Conservation (phyloP, 1,284 basidiomycete species). For the Irpex sp. region DNA sequence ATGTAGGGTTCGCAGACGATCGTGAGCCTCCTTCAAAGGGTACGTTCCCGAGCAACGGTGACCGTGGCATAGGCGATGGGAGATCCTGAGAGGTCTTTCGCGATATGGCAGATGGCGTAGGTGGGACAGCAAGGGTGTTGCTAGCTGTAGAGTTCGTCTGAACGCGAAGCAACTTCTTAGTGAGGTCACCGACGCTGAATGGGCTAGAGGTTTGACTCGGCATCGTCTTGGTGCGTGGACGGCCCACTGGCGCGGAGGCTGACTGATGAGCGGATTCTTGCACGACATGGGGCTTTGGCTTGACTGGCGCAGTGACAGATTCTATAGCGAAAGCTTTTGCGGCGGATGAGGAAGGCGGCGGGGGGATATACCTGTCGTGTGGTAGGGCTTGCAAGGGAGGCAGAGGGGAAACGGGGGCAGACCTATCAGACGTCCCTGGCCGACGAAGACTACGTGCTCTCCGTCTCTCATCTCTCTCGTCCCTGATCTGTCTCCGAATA, state of each 20-base stretch:
- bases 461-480: conserved; percentile 59
- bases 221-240: conserved; percentile 45
- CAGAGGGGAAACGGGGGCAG: not conserved
- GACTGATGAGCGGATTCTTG: conserved; percentile 28
- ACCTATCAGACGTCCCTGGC: conserved; percentile 3
- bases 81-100: conserved; percentile 12
- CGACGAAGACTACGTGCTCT: conserved; percentile 39
- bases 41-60: conserved; percentile 14
- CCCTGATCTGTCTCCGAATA: conserved; percentile 65
- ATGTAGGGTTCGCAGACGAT: not conserved
- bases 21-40: not conserved
- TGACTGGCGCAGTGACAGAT: not conserved
- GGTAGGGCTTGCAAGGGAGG: not conserved
- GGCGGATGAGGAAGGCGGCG: not conserved
- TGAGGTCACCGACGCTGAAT: conserved; percentile 56
- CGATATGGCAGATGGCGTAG: conserved; percentile 3
- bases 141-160: conserved; percentile 26
- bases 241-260: conserved; percentile 29
- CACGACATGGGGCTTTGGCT: not conserved
- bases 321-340: not conserved
- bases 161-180: conserved; percentile 51
- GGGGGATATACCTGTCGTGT: not conserved
- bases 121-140: conserved; percentile 8
- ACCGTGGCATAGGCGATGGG: conserved; percentile 20
- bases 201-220: conserved; percentile 37